These are phyloP conservation scores for Colletotrichum shisoi DNA, from an alignment of 2,329 filamentous ascomycete species.

Conservation along the genomic window DNA sequence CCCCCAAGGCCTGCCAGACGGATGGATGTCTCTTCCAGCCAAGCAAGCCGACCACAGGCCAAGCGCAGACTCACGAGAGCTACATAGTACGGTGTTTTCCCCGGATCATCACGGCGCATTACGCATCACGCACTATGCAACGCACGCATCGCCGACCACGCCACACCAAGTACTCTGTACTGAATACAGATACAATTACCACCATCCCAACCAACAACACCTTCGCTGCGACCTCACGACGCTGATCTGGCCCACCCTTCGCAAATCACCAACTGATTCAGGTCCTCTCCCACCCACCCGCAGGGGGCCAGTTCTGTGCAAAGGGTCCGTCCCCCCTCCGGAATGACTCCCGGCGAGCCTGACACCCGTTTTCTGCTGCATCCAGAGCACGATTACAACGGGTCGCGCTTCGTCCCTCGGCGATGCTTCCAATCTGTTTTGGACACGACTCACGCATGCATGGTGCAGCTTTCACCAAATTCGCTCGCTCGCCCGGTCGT, in stretches of 20 bases:
- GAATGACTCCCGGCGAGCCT: constrained; percentile 27
- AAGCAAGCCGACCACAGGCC: not conserved
- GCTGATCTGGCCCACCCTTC: constrained; percentile 29
- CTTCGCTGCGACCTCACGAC: constrained; percentile 3
- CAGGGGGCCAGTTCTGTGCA: not conserved
- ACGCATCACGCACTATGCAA: not conserved
- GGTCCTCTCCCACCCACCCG: constrained; percentile 2
- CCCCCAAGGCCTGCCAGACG: too few relatives aligned
- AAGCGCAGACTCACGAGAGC: not conserved
- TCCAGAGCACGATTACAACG: not conserved
- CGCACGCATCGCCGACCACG: not conserved
- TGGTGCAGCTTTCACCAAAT: too few relatives aligned
- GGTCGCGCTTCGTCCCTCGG: constrained; percentile 1
- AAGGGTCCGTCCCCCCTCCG: constrained; percentile 13
- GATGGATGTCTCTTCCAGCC: too few relatives aligned
- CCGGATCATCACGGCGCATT: constrained; percentile 21
- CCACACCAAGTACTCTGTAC: too few relatives aligned
- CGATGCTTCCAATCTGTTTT: not conserved
- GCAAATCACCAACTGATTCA: constrained; percentile 33
- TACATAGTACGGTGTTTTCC: constrained; percentile 12
- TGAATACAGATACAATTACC: not conserved
- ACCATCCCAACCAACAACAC: constrained; percentile 17
- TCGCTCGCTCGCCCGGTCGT: too few relatives aligned
- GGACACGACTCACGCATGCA: too few relatives aligned
- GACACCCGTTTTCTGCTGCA: not conserved